These are phyloP conservation scores for Pinus taeda DNA, from an alignment of 75 land plant species.

Conservation along the genomic window DNA sequence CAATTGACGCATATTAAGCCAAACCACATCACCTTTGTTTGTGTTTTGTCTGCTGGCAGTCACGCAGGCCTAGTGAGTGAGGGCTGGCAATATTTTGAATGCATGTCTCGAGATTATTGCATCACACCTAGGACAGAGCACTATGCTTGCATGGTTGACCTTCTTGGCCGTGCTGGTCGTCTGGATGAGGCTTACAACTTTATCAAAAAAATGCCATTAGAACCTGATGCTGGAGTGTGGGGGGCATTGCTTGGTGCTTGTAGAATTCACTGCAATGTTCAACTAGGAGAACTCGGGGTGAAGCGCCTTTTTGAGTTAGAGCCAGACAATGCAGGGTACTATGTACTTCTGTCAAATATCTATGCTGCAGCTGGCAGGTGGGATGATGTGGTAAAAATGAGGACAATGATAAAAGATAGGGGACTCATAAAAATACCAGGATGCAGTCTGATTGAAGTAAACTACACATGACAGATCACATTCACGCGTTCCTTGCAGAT, in stretches of 20 bases:
- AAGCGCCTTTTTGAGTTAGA: constrained; percentile 13
- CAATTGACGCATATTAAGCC: neutral
- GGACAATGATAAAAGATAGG: neutral
- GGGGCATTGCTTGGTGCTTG: constrained; percentile 56
- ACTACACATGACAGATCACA: too few species aligned
- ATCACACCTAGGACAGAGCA: constrained; percentile 56
- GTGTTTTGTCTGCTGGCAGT: constrained; percentile 50
- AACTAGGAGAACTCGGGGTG: constrained; percentile 36
- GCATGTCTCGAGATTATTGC: constrained; percentile 42
- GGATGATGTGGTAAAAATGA: neutral
- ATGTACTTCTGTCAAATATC: constrained; percentile 8
- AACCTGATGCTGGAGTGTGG: constrained; percentile 53
- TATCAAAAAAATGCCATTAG: constrained; percentile 63
- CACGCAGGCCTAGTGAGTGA: constrained; percentile 44
- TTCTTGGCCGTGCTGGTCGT: constrained; percentile 48
- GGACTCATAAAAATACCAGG: neutral
- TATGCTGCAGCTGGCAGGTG: constrained; percentile 11
- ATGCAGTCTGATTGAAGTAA: constrained; percentile 8
- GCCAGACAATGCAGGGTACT: neutral
- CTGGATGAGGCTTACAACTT: constrained; percentile 68
- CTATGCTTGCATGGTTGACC: constrained; percentile 55
- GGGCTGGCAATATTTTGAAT: constrained; percentile 54
- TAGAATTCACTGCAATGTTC: constrained; percentile 45
- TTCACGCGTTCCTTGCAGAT: constrained; percentile 5
- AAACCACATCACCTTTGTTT: constrained; percentile 20